Evolutionary conservation across 1,284 basidiomycete species (phyloP), one percentile per base, ranked within the genome.

Genomic region (Cryptococcus sp.): DNA sequence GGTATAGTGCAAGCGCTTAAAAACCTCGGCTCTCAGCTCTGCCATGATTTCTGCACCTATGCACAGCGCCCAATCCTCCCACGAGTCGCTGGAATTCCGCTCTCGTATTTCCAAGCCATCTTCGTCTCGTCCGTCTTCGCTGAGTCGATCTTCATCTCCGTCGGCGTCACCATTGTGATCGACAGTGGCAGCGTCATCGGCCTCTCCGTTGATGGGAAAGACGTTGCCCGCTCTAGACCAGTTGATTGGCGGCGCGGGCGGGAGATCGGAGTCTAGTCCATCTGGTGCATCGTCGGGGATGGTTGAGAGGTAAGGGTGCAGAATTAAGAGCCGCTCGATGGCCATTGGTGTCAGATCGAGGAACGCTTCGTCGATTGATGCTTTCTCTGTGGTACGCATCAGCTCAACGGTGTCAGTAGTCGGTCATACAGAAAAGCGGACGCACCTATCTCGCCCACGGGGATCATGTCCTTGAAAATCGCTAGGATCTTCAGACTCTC

Each of bases 41-140:
- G 82, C 80, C 88, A 97, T 95, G 42, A 95, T 76, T 73, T 93
- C 90, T 5, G 93, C 93, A 2, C 88, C 95, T 48, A 96, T 87
- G 1, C 88, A 89, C 41, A 99, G 79, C 0, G 92, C 92, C 49
- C 97, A 85, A 77, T 99, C 96, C 59, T 93, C 89, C 96, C 96
- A 99, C 2, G 88, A 86, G 2, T 76, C 62, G 7, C 47, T 51
- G 35, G 42, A 19, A 66, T 17, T 61, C 58, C 16, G 47, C 41
- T 40, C 59, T 64, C 20, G 47, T 35, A 46, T 45, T 22, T 47
- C 53, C 53, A 31, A 53, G 8, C 35, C 48, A 17, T 46, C 61
- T 2, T 54, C 66, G 23, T 66, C 64, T 13, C 53, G 55, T 2
- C 53, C 61, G 46, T 57, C 50, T 7, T 57, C 56, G 27, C 35